Evolutionary conservation across 306 rosid genomes (phyloP).

Genomic region (Vigna unguiculata): DNA sequence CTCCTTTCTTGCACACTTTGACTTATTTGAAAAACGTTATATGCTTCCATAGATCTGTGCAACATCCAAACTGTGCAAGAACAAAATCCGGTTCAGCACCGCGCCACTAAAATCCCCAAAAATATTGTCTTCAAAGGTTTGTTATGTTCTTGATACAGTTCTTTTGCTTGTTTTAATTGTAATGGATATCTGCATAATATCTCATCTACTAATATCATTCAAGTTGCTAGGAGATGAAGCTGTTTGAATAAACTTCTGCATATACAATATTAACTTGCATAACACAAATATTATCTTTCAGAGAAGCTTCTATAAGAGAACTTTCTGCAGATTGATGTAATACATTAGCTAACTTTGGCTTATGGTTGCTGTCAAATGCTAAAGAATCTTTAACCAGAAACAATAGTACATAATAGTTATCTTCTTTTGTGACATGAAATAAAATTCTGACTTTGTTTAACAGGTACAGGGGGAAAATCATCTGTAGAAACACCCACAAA

Average conservation of each 20-base stretch:
- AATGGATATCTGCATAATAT: slow-evolving; percentile 7
- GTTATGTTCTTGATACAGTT: not conserved
- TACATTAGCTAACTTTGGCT: no score
- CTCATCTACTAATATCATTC: slow-evolving; percentile 24
- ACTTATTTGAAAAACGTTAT: slow-evolving; percentile 22
- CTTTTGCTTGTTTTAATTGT: slow-evolving; percentile 22
- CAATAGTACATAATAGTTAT: slow-evolving; percentile 2
- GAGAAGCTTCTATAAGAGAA: no score
- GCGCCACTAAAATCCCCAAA: slow-evolving; percentile 50
- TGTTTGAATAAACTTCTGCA: no score
- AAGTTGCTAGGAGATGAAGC: not conserved
- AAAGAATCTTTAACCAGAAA: slow-evolving; percentile 8
- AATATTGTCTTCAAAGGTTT: slow-evolving; percentile 81
- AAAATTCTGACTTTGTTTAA: slow-evolving; percentile 41
- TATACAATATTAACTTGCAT: no score
- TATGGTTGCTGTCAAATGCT: not conserved
- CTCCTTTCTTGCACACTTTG: not conserved
- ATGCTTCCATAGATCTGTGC: slow-evolving; percentile 56
- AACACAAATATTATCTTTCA: no score
- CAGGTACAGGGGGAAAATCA: slow-evolving; percentile 77
- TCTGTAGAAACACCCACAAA: slow-evolving; percentile 67
- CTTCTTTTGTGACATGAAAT: slow-evolving; percentile 37
- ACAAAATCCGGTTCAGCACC: slow-evolving; percentile 53
- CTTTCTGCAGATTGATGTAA: no score
- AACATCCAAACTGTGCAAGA: slow-evolving; percentile 55